Evolutionary conservation across 768 basidiomycete genomes (phyloP).

Genomic region (Lyophyllum atratum): DNA sequence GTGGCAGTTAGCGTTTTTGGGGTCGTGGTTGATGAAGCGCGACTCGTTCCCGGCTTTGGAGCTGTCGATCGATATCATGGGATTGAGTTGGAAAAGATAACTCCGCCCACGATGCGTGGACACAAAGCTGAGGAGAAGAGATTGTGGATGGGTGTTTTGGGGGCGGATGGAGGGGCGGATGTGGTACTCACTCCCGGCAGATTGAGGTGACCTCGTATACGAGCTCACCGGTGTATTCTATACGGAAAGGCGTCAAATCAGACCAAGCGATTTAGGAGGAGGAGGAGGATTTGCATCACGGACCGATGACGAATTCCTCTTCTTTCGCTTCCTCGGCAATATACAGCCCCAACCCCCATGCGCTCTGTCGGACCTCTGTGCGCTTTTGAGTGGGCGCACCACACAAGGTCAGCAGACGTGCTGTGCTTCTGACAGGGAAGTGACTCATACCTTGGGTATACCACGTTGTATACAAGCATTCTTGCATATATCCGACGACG

Average conservation of each 20-base stretch:
- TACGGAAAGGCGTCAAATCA: background rate
- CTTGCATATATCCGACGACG: slow-evolving; percentile 36
- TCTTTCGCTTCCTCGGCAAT: slow-evolving; percentile 41
- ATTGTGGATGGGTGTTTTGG: background rate
- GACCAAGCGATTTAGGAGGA: background rate
- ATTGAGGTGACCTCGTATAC: slow-evolving; percentile 49
- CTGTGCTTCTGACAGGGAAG: background rate
- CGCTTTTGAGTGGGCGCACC: slow-evolving; percentile 25
- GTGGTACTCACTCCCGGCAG: slow-evolving; percentile 48
- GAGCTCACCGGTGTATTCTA: slow-evolving; percentile 72
- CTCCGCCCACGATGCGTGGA: slow-evolving; percentile 52
- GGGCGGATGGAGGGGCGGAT: background rate
- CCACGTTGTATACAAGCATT: slow-evolving; percentile 54
- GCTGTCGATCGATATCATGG: slow-evolving; percentile 51
- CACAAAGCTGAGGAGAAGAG: too few relatives aligned
- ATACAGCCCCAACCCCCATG: slow-evolving; percentile 59
- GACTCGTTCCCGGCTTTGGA: slow-evolving; percentile 58
- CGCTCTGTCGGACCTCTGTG: slow-evolving; percentile 43
- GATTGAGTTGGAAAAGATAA: slow-evolving; percentile 63
- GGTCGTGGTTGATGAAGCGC: slow-evolving; percentile 69
- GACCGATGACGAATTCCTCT: slow-evolving; percentile 54
- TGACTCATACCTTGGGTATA: slow-evolving; percentile 38
- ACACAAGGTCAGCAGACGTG: slow-evolving; percentile 1
- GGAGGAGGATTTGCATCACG: background rate
- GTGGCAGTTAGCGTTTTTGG: slow-evolving; percentile 40